These are phyloP conservation scores for Aureobasidium sp. DNA, from an alignment of 2,329 filamentous ascomycete genomes.

Conservation along the genomic window DNA sequence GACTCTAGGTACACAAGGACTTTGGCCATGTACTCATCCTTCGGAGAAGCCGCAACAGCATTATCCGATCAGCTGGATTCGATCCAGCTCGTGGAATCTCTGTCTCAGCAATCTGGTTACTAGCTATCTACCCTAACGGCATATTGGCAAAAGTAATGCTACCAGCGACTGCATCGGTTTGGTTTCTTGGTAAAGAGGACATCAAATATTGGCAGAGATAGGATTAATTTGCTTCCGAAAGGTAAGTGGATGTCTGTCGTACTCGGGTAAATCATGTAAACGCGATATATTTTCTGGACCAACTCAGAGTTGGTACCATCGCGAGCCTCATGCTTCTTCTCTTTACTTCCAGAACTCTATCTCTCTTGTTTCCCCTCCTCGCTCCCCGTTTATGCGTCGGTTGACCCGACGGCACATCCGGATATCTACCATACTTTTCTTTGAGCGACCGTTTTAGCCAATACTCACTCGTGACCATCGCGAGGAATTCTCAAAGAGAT, in stretches of 20 bases:
- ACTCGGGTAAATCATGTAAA: background rate
- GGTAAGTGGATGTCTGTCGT: background rate
- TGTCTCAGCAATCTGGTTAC: background rate
- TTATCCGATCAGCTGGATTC: background rate
- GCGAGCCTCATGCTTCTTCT: constrained; percentile 7
- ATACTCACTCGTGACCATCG: constrained; percentile 11
- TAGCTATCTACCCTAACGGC: background rate
- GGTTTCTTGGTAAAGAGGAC: background rate
- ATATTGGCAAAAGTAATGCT: background rate
- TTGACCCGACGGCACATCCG: background rate
- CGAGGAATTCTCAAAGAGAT: constrained; percentile 1
- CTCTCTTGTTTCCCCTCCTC: background rate
- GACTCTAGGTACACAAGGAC: background rate
- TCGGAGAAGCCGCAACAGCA: background rate
- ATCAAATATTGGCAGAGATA: background rate
- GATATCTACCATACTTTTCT: constrained; percentile 8
- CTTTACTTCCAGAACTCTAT: constrained; percentile 9
- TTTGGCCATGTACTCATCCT: background rate
- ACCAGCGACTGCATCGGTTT: background rate
- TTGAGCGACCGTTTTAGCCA: constrained; percentile 10
- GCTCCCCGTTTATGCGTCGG: background rate
- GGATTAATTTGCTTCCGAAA: background rate
- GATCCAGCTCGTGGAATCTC: background rate
- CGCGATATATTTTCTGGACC: background rate
- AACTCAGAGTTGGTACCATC: constrained; percentile 8